These are phyloP conservation scores for Phytophthora pini DNA, from an alignment of 352 stramenopile species.

Conservation along the genomic window DNA sequence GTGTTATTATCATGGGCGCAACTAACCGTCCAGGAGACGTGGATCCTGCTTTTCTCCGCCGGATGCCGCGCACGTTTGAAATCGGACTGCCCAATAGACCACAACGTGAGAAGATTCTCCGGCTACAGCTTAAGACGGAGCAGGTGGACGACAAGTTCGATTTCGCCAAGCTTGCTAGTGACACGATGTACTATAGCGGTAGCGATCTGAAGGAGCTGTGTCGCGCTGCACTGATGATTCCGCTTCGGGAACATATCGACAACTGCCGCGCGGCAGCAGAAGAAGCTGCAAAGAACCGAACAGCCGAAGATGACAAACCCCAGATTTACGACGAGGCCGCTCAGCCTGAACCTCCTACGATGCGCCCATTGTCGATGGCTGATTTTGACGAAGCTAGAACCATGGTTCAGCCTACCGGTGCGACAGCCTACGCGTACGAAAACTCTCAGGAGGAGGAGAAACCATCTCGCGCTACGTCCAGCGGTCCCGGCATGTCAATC, in stretches of 20 bases:
- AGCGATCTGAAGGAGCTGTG: conserved; percentile 95
- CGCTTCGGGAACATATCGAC: conserved; percentile 85
- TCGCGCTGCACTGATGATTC: conserved; percentile 88
- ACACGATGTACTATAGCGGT: conserved; percentile 94
- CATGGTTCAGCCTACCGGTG: conserved; percentile 89
- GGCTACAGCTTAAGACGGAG: conserved; percentile 92
- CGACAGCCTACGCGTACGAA: conserved; percentile 84
- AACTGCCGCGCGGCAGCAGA: conserved; percentile 49
- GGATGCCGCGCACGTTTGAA: conserved; percentile 96
- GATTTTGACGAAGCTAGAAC: conserved; percentile 88
- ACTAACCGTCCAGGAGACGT: conserved; percentile 95
- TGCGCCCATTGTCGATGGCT: conserved; percentile 76
- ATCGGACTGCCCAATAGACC: conserved; percentile 91
- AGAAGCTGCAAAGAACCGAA: conserved; percentile 35
- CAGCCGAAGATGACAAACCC: conserved; percentile 35
- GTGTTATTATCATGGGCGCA: conserved; percentile 96
- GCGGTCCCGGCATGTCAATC: conserved; percentile 49
- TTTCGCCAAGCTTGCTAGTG: conserved; percentile 81
- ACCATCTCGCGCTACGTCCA: conserved; percentile 22
- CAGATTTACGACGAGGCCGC: conserved; percentile 42
- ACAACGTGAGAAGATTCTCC: conserved; percentile 94
- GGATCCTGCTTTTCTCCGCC: conserved; percentile 95
- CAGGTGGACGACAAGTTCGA: conserved; percentile 73
- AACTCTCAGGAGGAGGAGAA: conserved; percentile 51
- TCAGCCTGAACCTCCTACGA: conserved; percentile 38